phyloP scores from a whole-genome alignment of 2,329 filamentous ascomycete species.

The Pyrenophora teres region DNA sequence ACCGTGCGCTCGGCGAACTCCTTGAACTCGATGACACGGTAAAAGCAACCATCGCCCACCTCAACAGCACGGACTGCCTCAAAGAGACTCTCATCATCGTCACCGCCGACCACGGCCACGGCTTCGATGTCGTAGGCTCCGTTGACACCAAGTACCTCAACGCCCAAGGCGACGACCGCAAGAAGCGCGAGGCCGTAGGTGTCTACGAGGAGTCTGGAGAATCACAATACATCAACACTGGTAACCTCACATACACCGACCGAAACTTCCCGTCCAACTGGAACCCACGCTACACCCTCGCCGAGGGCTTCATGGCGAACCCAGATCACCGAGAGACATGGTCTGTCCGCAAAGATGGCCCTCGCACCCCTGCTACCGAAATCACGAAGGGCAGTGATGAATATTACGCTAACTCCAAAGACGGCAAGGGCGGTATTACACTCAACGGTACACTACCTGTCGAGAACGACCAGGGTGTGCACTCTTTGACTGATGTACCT shows the following conservation, averaged over 20 bases:
- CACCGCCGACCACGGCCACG: slow-evolving; percentile 87
- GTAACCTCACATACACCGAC: slow-evolving; percentile 66
- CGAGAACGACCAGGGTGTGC: slow-evolving; percentile 61
- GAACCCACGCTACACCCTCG: slow-evolving; percentile 82
- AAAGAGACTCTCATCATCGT: slow-evolving; percentile 80
- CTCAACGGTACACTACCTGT: slow-evolving; percentile 76
- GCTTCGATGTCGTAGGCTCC: slow-evolving; percentile 83
- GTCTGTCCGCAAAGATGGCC: slow-evolving; percentile 68
- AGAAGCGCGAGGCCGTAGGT: slow-evolving; percentile 76
- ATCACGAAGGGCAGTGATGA: slow-evolving; percentile 56
- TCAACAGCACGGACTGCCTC: slow-evolving; percentile 67
- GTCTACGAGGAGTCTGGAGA: slow-evolving; percentile 74
- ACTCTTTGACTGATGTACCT: slow-evolving; percentile 48
- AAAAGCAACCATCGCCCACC: slow-evolving; percentile 72
- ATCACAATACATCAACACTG: slow-evolving; percentile 72
- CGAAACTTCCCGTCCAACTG: slow-evolving; percentile 78
- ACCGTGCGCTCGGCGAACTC: slow-evolving; percentile 81
- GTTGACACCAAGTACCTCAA: slow-evolving; percentile 80
- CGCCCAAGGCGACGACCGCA: slow-evolving; percentile 66
- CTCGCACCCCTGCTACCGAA: slow-evolving; percentile 65
- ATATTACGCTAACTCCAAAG: slow-evolving; percentile 70
- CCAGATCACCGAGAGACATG: slow-evolving; percentile 81
- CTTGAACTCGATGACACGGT: slow-evolving; percentile 86
- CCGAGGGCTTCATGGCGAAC: slow-evolving; percentile 70
- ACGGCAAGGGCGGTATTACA: slow-evolving; percentile 69